Evolutionary conservation across 306 rosid species (phyloP).

Genomic region (Betula pendula): DNA sequence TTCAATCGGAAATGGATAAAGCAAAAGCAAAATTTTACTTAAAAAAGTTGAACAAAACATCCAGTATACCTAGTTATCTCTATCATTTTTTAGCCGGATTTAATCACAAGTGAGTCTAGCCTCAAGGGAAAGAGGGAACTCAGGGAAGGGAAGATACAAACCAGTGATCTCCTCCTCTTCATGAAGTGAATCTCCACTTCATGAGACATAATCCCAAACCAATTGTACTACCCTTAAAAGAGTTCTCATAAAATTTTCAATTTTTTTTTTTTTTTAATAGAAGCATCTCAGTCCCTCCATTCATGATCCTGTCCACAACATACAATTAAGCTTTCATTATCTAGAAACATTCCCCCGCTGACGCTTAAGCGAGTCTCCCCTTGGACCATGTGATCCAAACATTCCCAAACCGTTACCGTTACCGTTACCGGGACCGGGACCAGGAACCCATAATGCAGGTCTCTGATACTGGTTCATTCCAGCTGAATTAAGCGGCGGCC

Average conservation of each 20-base stretch:
- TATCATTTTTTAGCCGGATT: too few species aligned
- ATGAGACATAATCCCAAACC: background rate
- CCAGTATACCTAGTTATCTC: too few species aligned
- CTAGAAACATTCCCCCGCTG: constrained; percentile 13
- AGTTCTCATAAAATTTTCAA: background rate
- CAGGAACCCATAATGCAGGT: constrained; percentile 11
- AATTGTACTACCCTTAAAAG: background rate
- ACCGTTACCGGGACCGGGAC: background rate
- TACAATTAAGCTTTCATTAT: background rate
- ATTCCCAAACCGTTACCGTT: constrained; percentile 2
- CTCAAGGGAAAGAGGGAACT: background rate
- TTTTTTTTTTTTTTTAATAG: background rate
- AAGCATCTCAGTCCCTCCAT: background rate
- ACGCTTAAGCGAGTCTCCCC: constrained; percentile 31
- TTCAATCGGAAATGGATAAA: too few species aligned
- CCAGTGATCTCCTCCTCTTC: background rate
- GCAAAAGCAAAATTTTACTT: too few species aligned
- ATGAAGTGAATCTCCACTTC: too few species aligned
- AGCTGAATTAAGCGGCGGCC: constrained; percentile 15
- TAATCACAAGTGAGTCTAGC: background rate
- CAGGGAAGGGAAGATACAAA: background rate
- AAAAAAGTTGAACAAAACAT: too few species aligned
- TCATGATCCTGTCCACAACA: background rate
- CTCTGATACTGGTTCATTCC: constrained; percentile 10
- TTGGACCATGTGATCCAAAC: constrained; percentile 18